Evolutionary conservation across 768 basidiomycete genomes (phyloP).

Genomic region (Pulveroboletus sp.): DNA sequence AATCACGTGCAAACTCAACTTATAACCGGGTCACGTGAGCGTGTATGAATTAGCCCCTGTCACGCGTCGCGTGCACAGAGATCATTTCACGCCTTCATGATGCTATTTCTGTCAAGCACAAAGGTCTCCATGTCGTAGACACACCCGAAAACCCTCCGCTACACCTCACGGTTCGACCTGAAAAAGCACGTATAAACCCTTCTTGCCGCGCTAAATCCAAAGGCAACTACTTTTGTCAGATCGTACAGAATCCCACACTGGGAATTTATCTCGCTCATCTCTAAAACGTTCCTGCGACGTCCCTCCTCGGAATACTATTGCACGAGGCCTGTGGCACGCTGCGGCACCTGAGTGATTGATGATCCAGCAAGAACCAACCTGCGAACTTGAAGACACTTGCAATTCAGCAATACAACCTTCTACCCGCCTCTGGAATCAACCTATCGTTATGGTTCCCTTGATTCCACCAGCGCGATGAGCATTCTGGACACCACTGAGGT

Average conservation of each 20-base stretch:
- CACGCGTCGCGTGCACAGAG: not conserved
- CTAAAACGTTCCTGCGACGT: not conserved
- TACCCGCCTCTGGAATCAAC: not conserved
- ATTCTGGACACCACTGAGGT: not conserved
- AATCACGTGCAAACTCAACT: not conserved
- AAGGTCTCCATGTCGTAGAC: not conserved
- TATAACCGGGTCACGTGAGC: not conserved
- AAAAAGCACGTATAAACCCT: not conserved
- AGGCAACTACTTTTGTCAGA: constrained; percentile 1
- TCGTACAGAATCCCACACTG: not conserved
- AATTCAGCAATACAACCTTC: not conserved
- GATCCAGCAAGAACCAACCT: not conserved
- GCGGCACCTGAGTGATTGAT: no score
- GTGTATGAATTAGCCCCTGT: constrained; percentile 22
- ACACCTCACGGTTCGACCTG: not conserved
- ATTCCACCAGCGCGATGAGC: not conserved
- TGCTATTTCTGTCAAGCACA: not conserved
- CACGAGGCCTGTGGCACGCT: not conserved
- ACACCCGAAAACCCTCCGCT: not conserved
- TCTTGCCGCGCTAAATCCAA: constrained; percentile 1
- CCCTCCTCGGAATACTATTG: constrained; percentile 2
- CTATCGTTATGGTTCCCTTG: not conserved
- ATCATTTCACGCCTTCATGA: not conserved
- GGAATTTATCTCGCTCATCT: constrained; percentile 1
- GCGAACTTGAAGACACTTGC: no score